phyloP scores from a whole-genome alignment of 2,329 filamentous ascomycete species.

The Lasiodiplodia sp. region DNA sequence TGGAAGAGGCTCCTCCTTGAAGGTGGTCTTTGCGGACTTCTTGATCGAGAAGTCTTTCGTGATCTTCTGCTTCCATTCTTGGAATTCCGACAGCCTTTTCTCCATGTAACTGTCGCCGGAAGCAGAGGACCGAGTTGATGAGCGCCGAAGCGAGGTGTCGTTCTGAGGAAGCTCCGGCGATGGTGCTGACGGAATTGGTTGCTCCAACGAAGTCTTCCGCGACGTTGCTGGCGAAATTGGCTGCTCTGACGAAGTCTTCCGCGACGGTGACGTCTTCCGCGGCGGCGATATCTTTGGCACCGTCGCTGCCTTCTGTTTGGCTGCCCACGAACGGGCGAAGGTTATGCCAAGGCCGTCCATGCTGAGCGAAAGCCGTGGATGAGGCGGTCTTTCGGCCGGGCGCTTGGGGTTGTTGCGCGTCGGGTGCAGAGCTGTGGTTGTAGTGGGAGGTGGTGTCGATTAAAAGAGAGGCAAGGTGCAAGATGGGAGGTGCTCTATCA shows the following conservation, averaged over 20 bases:
- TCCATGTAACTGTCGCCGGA: slow-evolving; percentile 25
- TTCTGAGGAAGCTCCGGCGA: neutral
- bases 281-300: neutral
- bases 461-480: neutral
- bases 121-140: neutral
- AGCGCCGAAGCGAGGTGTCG: neutral
- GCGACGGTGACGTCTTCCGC: neutral
- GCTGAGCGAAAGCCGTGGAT: neutral
- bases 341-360: slow-evolving; percentile 15
- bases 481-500: neutral
- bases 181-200: neutral
- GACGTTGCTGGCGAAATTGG: neutral
- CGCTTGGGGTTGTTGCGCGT: neutral
- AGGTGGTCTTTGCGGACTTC: neutral
- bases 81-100: slow-evolving; percentile 3
- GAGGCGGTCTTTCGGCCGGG: neutral
- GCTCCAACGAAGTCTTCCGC: neutral
- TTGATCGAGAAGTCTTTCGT: neutral
- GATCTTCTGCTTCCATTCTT: slow-evolving; percentile 11
- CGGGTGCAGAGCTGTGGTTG: neutral
- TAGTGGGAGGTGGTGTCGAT: neutral
- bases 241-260: neutral
- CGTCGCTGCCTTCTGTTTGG: neutral
- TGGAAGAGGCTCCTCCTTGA: neutral
- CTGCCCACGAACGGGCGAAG: neutral